Percentiles rank a stretch among this genome's conserved stretches.
phyloP scores from a whole-genome alignment of 345 rosid species.

The Ceriops decandra region DNA sequence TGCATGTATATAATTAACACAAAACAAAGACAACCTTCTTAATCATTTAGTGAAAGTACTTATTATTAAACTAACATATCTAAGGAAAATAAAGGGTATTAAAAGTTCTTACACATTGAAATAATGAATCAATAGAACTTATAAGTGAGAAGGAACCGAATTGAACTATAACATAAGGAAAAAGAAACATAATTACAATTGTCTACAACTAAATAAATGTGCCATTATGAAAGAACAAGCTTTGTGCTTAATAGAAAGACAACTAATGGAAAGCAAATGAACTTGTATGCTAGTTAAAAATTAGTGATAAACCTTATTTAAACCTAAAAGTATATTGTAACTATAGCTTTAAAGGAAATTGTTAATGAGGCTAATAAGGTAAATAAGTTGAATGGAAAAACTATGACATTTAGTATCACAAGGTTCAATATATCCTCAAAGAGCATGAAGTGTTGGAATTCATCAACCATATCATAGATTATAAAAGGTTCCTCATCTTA shows the following conservation, averaged over 20 bases:
- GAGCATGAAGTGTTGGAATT: no score
- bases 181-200: conserved; percentile 71
- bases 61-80: not conserved
- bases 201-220: conserved; percentile 44
- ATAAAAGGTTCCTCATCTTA: no score
- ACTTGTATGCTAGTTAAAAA: conserved; percentile 94
- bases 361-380: no score
- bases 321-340: conserved; percentile 40
- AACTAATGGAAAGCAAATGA: conserved; percentile 19
- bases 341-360: no score
- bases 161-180: conserved; percentile 82
- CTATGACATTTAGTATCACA: no score
- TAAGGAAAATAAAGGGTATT: not conserved
- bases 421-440: no score
- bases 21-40: no score
- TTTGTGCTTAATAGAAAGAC: not conserved
- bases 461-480: no score
- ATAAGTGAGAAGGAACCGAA: conserved; percentile 76
- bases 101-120: not conserved
- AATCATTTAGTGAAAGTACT: no score
- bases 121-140: conserved; percentile 30
- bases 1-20: no score
- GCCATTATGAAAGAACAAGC: conserved; percentile 14
- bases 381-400: no score
- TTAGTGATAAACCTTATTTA: conserved; percentile 68